phyloP scores from a whole-genome alignment of 495 filamentous ascomycete species.

The Neurospora sp. region DNA sequence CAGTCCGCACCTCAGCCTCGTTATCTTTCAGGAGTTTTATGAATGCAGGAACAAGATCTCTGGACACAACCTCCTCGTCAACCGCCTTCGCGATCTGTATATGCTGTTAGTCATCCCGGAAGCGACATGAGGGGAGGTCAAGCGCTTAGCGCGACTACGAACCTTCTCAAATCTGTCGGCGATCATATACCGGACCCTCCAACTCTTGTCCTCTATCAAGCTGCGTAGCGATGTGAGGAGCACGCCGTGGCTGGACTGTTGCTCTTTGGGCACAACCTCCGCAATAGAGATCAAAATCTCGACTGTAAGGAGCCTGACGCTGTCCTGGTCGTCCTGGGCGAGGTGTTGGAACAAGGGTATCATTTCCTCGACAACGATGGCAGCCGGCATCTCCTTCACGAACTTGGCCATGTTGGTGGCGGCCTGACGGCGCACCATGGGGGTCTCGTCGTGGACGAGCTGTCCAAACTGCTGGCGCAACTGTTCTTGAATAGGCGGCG shows the following conservation, averaged over 20 bases:
- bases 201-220: slow-evolving; percentile 97
- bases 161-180: slow-evolving; percentile 98
- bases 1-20: slow-evolving; percentile 94
- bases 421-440: slow-evolving; percentile 94
- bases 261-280: slow-evolving; percentile 94
- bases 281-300: slow-evolving; percentile 95
- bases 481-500: slow-evolving; percentile 71
- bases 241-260: slow-evolving; percentile 91
- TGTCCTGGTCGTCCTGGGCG: slow-evolving; percentile 92
- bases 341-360: slow-evolving; percentile 97
- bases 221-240: slow-evolving; percentile 80
- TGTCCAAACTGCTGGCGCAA: slow-evolving; percentile 83
- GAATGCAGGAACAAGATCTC: slow-evolving; percentile 93
- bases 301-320: slow-evolving; percentile 88
- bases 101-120: not conserved
- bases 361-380: slow-evolving; percentile 93
- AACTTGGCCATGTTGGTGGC: slow-evolving; percentile 96
- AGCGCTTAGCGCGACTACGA: slow-evolving; percentile 1
- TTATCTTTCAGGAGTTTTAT: slow-evolving; percentile 96
- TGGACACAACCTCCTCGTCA: slow-evolving; percentile 87
- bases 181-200: slow-evolving; percentile 98
- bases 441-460: slow-evolving; percentile 94
- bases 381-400: slow-evolving; percentile 85
- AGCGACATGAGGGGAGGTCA: not conserved
- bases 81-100: slow-evolving; percentile 90